These are phyloP conservation scores for Porogramme epimiltina DNA, from an alignment of 1,284 basidiomycete species.

Conservation along the genomic window DNA sequence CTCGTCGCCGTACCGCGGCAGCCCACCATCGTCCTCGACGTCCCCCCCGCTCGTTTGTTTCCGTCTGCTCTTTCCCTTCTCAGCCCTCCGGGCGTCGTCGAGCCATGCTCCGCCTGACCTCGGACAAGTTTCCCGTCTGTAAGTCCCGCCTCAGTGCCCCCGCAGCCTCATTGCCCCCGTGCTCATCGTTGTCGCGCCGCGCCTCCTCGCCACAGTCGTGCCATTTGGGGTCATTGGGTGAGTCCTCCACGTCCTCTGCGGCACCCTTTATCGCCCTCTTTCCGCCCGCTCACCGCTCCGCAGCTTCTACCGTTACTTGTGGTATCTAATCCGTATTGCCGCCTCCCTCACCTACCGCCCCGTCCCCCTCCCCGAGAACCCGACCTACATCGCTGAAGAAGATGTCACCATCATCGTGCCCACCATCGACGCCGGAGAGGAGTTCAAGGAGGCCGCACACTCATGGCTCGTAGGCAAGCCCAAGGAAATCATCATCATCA, in stretches of 20 bases:
- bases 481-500: slow-evolving; percentile 92
- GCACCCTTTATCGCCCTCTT: not conserved
- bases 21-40: slow-evolving; percentile 15
- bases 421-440: slow-evolving; percentile 92
- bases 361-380: slow-evolving; percentile 84
- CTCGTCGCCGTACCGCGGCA: slow-evolving; percentile 23
- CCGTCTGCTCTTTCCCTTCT: slow-evolving; percentile 15
- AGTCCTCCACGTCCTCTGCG: slow-evolving; percentile 23
- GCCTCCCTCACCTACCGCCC: slow-evolving; percentile 81
- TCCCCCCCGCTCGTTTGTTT: slow-evolving; percentile 19
- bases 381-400: slow-evolving; percentile 85
- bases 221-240: slow-evolving; percentile 91
- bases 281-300: slow-evolving; percentile 4
- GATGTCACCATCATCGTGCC: slow-evolving; percentile 96
- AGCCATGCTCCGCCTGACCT: slow-evolving; percentile 41
- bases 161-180: slow-evolving; percentile 2
- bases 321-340: slow-evolving; percentile 83
- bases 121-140: slow-evolving; percentile 45
- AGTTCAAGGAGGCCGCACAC: slow-evolving; percentile 90
- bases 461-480: slow-evolving; percentile 90
- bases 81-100: slow-evolving; percentile 23
- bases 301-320: slow-evolving; percentile 88
- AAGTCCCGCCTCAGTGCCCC: slow-evolving; percentile 23
- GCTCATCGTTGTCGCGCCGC: slow-evolving; percentile 1
- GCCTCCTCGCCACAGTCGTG: slow-evolving; percentile 58